Evolutionary conservation across 441 rosid species (phyloP).

Genomic region (Brassica balearica): DNA sequence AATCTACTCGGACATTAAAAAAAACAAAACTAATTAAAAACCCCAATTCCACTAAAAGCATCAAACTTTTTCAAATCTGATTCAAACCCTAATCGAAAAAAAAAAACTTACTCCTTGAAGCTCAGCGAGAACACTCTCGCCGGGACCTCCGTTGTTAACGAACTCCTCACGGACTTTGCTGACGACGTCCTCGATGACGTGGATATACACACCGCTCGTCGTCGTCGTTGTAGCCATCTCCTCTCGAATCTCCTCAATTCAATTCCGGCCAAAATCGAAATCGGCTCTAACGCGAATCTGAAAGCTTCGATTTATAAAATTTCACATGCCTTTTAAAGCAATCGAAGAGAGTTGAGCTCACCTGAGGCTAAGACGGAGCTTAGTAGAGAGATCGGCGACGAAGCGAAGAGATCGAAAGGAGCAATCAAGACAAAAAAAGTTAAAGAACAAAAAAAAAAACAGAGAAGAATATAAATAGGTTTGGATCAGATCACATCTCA

Average conservation of each 20-base stretch:
- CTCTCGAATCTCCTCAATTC: not conserved
- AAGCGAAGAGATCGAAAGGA: constrained; percentile 17
- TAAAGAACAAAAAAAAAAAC: not conserved
- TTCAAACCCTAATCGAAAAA: not conserved
- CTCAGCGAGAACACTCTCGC: constrained; percentile 83
- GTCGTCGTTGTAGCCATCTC: constrained; percentile 70
- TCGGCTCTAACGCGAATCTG: constrained; percentile 21
- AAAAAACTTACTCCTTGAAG: constrained; percentile 82
- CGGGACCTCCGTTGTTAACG: constrained; percentile 80
- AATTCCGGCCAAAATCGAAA: constrained; percentile 11
- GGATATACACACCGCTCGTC: constrained; percentile 75
- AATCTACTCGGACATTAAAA: constrained; percentile 50
- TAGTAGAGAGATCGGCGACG: constrained; percentile 36
- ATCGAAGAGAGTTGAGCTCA: constrained; percentile 3
- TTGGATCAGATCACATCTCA: constrained; percentile 39
- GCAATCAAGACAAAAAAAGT: not conserved
- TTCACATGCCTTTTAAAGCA: not conserved
- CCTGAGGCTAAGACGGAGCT: constrained; percentile 32
- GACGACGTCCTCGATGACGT: constrained; percentile 94
- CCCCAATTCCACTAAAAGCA: constrained; percentile 17
- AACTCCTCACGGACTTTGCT: constrained; percentile 94
- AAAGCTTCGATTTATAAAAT: constrained; percentile 19
- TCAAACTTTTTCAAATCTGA: not conserved
- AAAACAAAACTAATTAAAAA: not conserved
- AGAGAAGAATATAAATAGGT: constrained; percentile 23